These are phyloP conservation scores for Smittium mucronatum DNA, from an alignment of 371 early-diverging fungal genomes.

Conservation along the genomic window DNA sequence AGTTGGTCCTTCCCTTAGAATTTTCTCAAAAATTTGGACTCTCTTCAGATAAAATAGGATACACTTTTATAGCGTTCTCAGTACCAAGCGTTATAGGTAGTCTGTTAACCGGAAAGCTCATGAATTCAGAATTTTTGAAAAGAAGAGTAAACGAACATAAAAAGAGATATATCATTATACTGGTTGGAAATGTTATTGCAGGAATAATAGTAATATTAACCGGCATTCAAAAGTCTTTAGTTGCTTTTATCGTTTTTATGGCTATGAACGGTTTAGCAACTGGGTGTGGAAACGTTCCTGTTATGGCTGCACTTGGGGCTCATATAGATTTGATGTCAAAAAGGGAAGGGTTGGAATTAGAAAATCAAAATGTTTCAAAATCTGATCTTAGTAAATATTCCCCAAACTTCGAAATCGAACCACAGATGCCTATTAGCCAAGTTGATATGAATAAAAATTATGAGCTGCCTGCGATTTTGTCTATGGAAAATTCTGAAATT, in stretches of 20 bases:
- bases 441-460: too few species aligned
- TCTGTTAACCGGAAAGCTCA: slow-evolving; percentile 17
- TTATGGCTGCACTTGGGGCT: slow-evolving; percentile 27
- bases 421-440: too few species aligned
- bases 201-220: slow-evolving; percentile 18
- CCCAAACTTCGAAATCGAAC: not conserved
- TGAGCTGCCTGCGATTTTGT: not conserved
- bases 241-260: slow-evolving; percentile 21
- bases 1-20: slow-evolving; percentile 11
- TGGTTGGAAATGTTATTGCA: slow-evolving; percentile 17
- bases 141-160: slow-evolving; percentile 18
- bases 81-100: slow-evolving; percentile 25
- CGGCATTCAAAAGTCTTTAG: slow-evolving; percentile 22
- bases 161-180: slow-evolving; percentile 26
- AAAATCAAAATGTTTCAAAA: not conserved
- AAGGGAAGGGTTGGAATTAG: not conserved
- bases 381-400: not conserved
- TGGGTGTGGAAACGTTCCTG: slow-evolving; percentile 26
- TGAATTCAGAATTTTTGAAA: not conserved
- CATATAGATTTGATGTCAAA: slow-evolving; percentile 27
- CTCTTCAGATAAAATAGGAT: slow-evolving; percentile 19
- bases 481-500: not conserved
- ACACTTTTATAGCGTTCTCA: slow-evolving; percentile 31
- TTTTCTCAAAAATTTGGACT: slow-evolving; percentile 19
- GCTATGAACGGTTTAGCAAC: slow-evolving; percentile 19